Base-by-base conservation (phyloP, 352 stramenopile genomes). In the Phytophthora pini region DNA sequence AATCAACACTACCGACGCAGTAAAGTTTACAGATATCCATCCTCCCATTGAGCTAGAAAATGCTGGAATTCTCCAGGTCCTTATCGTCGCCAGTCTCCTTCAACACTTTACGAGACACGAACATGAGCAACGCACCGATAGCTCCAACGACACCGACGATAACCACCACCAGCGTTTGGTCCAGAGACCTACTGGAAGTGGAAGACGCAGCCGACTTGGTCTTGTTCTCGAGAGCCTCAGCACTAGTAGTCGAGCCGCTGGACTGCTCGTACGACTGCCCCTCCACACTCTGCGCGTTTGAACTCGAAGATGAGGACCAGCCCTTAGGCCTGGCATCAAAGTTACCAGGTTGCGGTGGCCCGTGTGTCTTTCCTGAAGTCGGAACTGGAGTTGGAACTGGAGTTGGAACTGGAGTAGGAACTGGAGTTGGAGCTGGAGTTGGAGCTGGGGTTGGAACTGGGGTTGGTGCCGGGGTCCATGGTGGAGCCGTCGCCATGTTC, bases 91-190 rank as follows among this genome's bases (percentile, higher is more conserved):
- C 65, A 9, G 61, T 82, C 24, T 84, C 68, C 57, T 90, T 82
- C 26, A 74, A 68, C 40, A 89, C 76, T 31, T 82, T 79, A 32
- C 73, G 80, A 22, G 84, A 90, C 36, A 84, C 74, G 31, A 87
- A 57, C 38, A 85, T 56, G 11, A 89, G 67, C 43, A 90, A 54
- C 0, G 72, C 45, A 12, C 62, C 85, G 44, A 93, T 89, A 12
- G 74, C 31, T 7, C 59, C 80, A n/a, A 92, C 74, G 36, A 77
- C 73, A 48, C 76, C 81, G 26, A 93, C 55, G 43, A 89, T 89
- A 26, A 75, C 61, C 26, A 88, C 56, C n/a, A 91, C 71, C 27
- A 93, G 65, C 26, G 73, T 81, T 52, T 84, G 46, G 50, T 87
- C 74, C 5, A 83, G 61, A 9, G 69, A 76, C 31, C 24, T 77